Percentiles rank a stretch among this genome's conserved stretches.
phyloP scores from a whole-genome alignment of 768 basidiomycete genomes.

The Rossbeevera mucosa region DNA sequence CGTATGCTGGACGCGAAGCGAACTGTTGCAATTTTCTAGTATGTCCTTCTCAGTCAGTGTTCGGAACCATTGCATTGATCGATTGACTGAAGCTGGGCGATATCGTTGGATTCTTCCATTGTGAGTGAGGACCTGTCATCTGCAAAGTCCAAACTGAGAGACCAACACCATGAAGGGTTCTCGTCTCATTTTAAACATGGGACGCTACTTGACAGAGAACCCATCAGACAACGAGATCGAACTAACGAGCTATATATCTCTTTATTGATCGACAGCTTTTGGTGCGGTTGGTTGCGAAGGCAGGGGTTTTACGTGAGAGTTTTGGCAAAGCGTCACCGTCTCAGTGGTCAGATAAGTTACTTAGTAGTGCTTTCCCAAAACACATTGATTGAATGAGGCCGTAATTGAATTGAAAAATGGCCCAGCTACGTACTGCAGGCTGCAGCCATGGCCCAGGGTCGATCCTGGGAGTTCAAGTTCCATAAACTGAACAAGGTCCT shows the following conservation, averaged over 20 bases:
- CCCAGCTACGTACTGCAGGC: no score
- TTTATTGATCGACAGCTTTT: not conserved
- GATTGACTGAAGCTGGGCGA: constrained; percentile 11
- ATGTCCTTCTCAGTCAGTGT: not conserved
- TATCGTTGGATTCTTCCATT: constrained; percentile 8
- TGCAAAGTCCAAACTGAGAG: no score
- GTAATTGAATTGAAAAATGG: not conserved
- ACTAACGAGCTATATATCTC: constrained; percentile 8
- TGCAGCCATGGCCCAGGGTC: not conserved
- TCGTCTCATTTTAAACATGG: constrained; percentile 25
- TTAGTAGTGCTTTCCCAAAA: not conserved
- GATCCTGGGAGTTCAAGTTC: not conserved
- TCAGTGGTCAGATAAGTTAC: no score
- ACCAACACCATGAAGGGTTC: constrained; percentile 12
- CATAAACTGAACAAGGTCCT: not conserved
- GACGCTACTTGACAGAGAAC: constrained; percentile 8
- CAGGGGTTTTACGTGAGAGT: not conserved
- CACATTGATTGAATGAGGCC: not conserved
- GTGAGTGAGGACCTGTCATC: constrained; percentile 11
- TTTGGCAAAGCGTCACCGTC: not conserved
- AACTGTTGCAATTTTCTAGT: constrained; percentile 1
- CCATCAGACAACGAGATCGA: constrained; percentile 2
- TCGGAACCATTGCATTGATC: not conserved
- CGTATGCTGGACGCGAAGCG: constrained; percentile 1
- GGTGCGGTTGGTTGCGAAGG: not conserved